Base-by-base conservation (phyloP, 768 basidiomycete species). In the Suillus ampliporus region DNA sequence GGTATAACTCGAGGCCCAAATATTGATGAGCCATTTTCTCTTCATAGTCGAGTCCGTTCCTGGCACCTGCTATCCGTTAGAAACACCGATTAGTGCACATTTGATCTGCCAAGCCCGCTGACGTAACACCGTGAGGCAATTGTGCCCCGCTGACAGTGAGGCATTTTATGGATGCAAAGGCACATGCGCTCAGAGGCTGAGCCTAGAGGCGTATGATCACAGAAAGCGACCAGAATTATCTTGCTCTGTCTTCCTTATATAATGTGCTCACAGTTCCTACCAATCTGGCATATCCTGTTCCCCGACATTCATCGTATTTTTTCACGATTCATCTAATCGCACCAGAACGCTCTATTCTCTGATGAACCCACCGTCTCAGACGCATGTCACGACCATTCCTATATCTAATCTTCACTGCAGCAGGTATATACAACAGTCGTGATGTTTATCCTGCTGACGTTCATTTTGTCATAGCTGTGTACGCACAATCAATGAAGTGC, bases 381-480 rank as follows among this genome's bases (percentile, higher is more conserved):
- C 57, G 60, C 65, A 68, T 34, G 64, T 66, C 47, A 76, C 79
- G n/a, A 71, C 70, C 10, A 57, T 81, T 61, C 69, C 77, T 40
- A 71, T 84, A 50, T 75, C 78, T 19, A 85, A 84, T 65, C 76
- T 86, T 34, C 84, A 86, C 66, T 85, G 85, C 65, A 72, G 76
- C 64, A 84, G 83, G 84, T 82, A 65, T 10, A 69, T 61, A 5
- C 2, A 15, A 31, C 26, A 1, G 19, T 10, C 28, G 21, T 26
- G 34, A 34, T 38, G 0, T 47, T 54, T 28, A 9, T 26, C 17
- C 41, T 53, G 4, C 38, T 54, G 9, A 54, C 58, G 11, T 19
- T 40, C 23, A 48, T 52, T 17, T 40, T 34, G 9, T 47, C 40
- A n/a, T 31, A 85, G 85, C 61, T 86, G 86, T 57, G 80, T 83